Base-by-base conservation (phyloP, 352 stramenopile genomes). In the Pythium utonaiense region DNA sequence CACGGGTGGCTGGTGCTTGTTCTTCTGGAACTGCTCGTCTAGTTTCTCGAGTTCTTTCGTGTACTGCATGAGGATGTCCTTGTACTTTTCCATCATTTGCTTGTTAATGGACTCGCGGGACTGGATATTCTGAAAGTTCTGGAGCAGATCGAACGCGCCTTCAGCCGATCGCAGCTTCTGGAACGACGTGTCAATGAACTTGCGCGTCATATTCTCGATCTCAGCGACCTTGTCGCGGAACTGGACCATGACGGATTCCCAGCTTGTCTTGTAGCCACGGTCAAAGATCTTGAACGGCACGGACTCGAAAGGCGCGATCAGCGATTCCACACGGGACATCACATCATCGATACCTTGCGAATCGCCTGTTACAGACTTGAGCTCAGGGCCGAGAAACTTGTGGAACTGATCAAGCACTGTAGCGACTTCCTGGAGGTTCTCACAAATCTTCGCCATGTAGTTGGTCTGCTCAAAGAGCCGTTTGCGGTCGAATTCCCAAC, bases 71-170 rank as follows among this genome's bases (percentile, higher is more conserved):
- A 98, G 66, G 25, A 98, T 98, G 51, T 98, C 92, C 58, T 98
- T 97, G 75, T 98, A 98, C 57, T 98, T 97, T 50, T 97, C 88
- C 83, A 98, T 96, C 86, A 98, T 98, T 52, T 97, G 89, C 62
- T 96, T 96, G 78, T 98, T 97, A 64, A 98, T 98, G 13, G 85
- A 96, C 51, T 98, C 91, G 33, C 95, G 89, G 6, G 88, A 95
- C 64, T 98, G 86, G 52, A 98, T 98, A 44, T 98, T 97, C 57
- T 98, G 89, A 66, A 98, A 98, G 60, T 98, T 98, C 58, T 98
- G 86, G n/a, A 98, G 82, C 45, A 98, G 74, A 67, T 98, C 94
- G 50, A 98, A 98, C 3, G 95, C 95, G 14, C 89, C 95, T 70
- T 98, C 94, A 0, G 95, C 91, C 4, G 87, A 97, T 3, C 95